phyloP scores from a whole-genome alignment of 2,329 filamentous ascomycete genomes.

The Periconia macrospinosa region DNA sequence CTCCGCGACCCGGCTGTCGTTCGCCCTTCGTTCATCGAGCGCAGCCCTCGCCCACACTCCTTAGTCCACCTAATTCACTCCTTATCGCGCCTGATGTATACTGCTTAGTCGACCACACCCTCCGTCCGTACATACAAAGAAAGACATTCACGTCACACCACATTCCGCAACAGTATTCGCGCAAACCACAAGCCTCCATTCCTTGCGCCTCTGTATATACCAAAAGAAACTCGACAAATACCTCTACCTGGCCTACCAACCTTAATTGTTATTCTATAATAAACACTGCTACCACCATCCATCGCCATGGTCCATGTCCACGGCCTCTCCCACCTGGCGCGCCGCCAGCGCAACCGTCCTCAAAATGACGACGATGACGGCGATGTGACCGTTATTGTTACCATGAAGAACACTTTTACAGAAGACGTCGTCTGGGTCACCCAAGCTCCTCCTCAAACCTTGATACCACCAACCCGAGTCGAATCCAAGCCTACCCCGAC shows the following conservation, averaged over 20 bases:
- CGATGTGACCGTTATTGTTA: conserved; percentile 48
- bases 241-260: conserved; percentile 3
- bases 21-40: conserved; percentile 42
- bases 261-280: conserved; percentile 9
- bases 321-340: conserved; percentile 29
- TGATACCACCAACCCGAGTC: conserved; percentile 17
- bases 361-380: conserved; percentile 12
- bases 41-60: conserved; percentile 40
- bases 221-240: conserved; percentile 14
- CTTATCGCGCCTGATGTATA: conserved; percentile 22
- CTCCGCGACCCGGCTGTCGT: conserved; percentile 44
- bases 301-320: conserved; percentile 26
- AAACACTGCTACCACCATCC: conserved; percentile 4
- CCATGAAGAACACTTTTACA: conserved; percentile 56
- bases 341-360: conserved; percentile 26
- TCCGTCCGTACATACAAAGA: neutral
- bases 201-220: conserved; percentile 33
- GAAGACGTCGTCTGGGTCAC: conserved; percentile 43
- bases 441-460: conserved; percentile 16
- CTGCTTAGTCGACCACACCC: conserved; percentile 30
- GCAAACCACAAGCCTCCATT: conserved; percentile 24
- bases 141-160: conserved; percentile 5
- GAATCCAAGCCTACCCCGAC: conserved; percentile 16
- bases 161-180: conserved; percentile 28
- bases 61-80: conserved; percentile 31